phyloP scores from a whole-genome alignment of 257 asterid genomes.

The Solanum pimpinellifolium region DNA sequence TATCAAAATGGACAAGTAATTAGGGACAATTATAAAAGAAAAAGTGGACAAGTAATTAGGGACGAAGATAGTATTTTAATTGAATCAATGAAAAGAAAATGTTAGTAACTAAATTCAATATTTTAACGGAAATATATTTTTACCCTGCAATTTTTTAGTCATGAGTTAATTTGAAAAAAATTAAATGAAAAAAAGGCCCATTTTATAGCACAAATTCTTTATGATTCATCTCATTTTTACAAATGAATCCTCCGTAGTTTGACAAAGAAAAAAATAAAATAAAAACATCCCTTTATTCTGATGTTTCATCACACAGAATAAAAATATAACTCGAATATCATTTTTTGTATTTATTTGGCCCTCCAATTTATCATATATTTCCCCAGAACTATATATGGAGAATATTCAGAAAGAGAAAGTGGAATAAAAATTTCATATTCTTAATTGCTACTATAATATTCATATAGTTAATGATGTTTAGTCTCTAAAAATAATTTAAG shows the following conservation, averaged over 20 bases:
- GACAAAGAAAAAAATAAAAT: neutral
- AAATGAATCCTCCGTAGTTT: neutral
- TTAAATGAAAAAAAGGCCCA: no score
- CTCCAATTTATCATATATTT: neutral
- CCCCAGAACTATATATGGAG: neutral
- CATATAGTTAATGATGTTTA: neutral
- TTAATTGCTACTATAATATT: neutral
- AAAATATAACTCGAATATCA: neutral
- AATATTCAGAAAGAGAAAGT: neutral
- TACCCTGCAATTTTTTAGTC: no score
- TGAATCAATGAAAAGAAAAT: no score
- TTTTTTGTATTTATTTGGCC: neutral
- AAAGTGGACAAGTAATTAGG: no score
- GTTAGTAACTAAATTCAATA: rapidly evolving
- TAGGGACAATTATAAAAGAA: no score
- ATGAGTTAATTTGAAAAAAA: neutral
- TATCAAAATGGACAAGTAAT: no score
- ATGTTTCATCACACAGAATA: neutral
- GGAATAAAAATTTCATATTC: neutral
- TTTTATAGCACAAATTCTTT: no score
- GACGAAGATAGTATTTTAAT: no score
- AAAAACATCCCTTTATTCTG: neutral
- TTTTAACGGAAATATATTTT: no score
- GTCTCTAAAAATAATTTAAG: no score
- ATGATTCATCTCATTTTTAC: neutral